Evolutionary conservation across 352 stramenopile species (phyloP).

Genomic region (Phytophthora sp.): DNA sequence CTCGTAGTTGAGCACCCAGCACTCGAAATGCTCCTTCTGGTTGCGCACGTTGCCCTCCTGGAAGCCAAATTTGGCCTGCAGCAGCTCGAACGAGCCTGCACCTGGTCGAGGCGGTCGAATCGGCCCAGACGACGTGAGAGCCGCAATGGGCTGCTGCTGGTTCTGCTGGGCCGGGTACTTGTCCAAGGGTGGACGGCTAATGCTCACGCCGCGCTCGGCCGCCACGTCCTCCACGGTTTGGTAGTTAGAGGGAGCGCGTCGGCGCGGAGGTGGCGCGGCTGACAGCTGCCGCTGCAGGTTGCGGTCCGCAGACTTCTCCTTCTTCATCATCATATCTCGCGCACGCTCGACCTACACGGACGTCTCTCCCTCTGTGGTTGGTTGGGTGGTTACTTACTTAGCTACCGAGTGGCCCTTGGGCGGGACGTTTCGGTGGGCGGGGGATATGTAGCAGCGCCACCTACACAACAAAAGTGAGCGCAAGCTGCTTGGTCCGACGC

Average conservation of each 20-base stretch:
- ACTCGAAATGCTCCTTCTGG: constrained; percentile 87
- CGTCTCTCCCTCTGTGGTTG: neutral
- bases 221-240: constrained; percentile 76
- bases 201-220: constrained; percentile 49
- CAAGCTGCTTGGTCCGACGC: constrained; percentile 28
- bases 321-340: constrained; percentile 29
- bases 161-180: constrained; percentile 11
- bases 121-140: constrained; percentile 25
- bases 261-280: constrained; percentile 38
- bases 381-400: constrained; percentile 4
- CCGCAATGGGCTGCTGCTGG: constrained; percentile 18
- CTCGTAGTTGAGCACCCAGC: constrained; percentile 87
- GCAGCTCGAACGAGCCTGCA: constrained; percentile 72
- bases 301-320: constrained; percentile 25
- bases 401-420: neutral
- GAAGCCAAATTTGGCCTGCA: constrained; percentile 89
- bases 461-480: no score
- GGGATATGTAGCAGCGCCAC: no score
- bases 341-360: neutral
- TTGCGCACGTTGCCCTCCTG: constrained; percentile 86
- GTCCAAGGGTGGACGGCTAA: constrained; percentile 34
- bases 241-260: constrained; percentile 79
- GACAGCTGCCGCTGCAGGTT: constrained; percentile 35
- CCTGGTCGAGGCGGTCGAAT: constrained; percentile 33
- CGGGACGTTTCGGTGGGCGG: constrained; percentile 22